Evolutionary conservation across 1,284 basidiomycete genomes (phyloP).

Genomic region (Boletellus sp.): DNA sequence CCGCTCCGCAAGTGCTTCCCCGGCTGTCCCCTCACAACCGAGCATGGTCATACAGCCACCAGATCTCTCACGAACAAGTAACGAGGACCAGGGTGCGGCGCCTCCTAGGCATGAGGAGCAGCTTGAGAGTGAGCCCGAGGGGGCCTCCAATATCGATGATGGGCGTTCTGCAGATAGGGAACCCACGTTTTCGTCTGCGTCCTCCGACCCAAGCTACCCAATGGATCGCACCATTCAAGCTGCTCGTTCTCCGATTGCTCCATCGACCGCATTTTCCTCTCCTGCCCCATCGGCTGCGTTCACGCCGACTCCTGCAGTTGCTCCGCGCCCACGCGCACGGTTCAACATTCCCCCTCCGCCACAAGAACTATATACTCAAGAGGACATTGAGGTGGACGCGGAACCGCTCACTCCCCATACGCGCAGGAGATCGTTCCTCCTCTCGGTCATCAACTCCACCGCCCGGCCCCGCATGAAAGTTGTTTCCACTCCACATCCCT

Average conservation of each 20-base stretch:
- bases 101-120: conserved; percentile 7
- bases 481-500: conserved; percentile 62
- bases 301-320: conserved; percentile 63
- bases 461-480: conserved; percentile 61
- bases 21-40: conserved; percentile 33
- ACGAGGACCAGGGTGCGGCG: conserved; percentile 14
- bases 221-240: conserved; percentile 25
- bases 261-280: conserved; percentile 38
- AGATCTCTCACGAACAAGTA: conserved; percentile 11
- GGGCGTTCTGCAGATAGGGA: conserved; percentile 39
- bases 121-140: conserved; percentile 24
- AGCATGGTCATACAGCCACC: conserved; percentile 25
- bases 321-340: conserved; percentile 53
- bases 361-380: conserved; percentile 32
- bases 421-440: conserved; percentile 68
- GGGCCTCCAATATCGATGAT: conserved; percentile 19
- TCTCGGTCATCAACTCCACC: conserved; percentile 75
- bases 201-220: conserved; percentile 30
- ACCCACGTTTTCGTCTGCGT: conserved; percentile 67
- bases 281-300: conserved; percentile 48
- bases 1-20: conserved; percentile 51
- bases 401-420: conserved; percentile 58
- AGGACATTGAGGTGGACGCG: conserved; percentile 26
- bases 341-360: conserved; percentile 49
- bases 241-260: conserved; percentile 20